Percentiles rank a stretch among this genome's conserved stretches.
These are phyloP conservation scores for Gracilaria gracilis DNA, from an alignment of 23 red algal genomes.

Conservation along the genomic window DNA sequence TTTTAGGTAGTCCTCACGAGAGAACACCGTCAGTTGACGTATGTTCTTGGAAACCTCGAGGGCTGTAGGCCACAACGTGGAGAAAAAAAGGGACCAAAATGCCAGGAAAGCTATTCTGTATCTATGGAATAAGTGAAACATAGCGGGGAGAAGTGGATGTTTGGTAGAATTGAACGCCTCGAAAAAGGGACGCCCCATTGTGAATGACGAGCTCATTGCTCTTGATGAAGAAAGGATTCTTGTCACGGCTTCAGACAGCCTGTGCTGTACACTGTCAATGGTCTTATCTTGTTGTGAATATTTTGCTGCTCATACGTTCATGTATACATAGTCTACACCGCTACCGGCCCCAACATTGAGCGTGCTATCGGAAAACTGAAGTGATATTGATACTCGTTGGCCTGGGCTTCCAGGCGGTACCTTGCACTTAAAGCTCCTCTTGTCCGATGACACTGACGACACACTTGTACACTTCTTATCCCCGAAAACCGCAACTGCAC, in stretches of 20 bases:
- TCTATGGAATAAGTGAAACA: no score
- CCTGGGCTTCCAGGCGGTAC: conserved; percentile 60
- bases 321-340: conserved; percentile 64
- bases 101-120: no score
- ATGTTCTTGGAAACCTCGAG: no score
- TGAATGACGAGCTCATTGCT: neutral
- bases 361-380: conserved; percentile 37
- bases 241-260: neutral
- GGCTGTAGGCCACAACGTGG: no score
- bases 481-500: conserved; percentile 61
- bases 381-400: conserved; percentile 33
- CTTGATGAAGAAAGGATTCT: neutral
- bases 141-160: no score
- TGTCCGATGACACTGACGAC: conserved; percentile 49
- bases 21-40: no score
- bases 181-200: no score
- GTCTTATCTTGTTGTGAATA: neutral
- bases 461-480: conserved; percentile 56
- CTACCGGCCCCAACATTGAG: conserved; percentile 21
- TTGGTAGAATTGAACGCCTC: no score
- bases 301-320: conserved; percentile 50
- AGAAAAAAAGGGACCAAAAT: no score
- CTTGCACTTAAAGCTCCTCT: conserved; percentile 61
- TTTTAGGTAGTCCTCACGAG: no score
- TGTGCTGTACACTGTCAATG: neutral